Evolutionary conservation across 139 green algal genomes (phyloP), one percentile per base, ranked within the genome.

Genomic region (Coelastrella sp.): DNA sequence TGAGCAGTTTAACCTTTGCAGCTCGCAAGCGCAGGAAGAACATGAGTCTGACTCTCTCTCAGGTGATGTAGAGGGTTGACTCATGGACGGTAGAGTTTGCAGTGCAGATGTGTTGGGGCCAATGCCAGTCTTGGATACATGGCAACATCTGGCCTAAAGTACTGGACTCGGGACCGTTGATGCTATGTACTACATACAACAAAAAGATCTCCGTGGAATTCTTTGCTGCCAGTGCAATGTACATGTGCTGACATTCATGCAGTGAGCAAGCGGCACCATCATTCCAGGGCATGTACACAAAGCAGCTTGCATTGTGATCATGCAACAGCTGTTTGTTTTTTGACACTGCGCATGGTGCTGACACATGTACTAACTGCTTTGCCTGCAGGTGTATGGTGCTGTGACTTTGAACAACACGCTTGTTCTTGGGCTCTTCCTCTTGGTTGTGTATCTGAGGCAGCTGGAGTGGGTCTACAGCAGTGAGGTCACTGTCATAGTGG

Each of bases 401-500:
- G 91, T 94, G 5, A 92, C 88, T 1, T 91, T 96, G 85, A 96
- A 96, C 89, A 96, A 95, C 88, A 94, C 91, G 4, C 32, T 96
- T 87, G 91, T 90, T 53, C 79, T 96, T 40, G 93, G 92, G 17
- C 81, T 94, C 11, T 95, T 96, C 90, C 67, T 96, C n/a, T 34
- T 88, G 27, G 68, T 96, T 43, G 83, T 95, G 19, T 90, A 92
- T 71, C 7, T 87, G 17, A 82, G 86, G 27, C 27, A 48, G 13
- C 66, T 96, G 34, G 50, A 59, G 13, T 96, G 92, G 92, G 76
- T 89, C 8, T 95, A 94, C 87, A 89, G 68, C 23, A 69, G 66
- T 13, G 92, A 95, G 82, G 87, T 91, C 7, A 60, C 81, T 17
- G 82, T 88, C 4, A 91, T 84, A n/a, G 83, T 93, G 7, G 79